Evolutionary conservation across 2,329 filamentous ascomycete species (phyloP).

Genomic region (Apiospora kogelbergensis): DNA sequence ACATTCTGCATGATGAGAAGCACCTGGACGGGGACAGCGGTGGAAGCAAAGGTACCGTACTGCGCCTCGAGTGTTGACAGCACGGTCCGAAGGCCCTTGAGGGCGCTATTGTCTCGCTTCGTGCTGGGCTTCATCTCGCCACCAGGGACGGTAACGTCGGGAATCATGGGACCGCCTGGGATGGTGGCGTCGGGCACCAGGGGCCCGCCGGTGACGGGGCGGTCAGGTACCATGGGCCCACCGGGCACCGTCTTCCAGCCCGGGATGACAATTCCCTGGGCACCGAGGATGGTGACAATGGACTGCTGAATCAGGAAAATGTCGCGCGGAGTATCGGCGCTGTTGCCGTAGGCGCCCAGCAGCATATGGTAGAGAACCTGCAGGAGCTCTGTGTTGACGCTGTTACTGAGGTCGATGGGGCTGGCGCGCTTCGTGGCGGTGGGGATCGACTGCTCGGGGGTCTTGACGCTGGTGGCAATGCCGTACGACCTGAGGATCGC

Average conservation of each 20-base stretch:
- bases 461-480: slow-evolving; percentile 13
- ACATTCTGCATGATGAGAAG: slow-evolving; percentile 26
- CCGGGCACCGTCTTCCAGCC: slow-evolving; percentile 23
- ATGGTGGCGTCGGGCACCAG: slow-evolving; percentile 29
- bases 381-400: slow-evolving; percentile 22
- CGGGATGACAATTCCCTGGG: slow-evolving; percentile 8
- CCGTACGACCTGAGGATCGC: slow-evolving; percentile 22
- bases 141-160: slow-evolving; percentile 27
- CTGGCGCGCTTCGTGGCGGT: slow-evolving; percentile 19
- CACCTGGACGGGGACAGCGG: slow-evolving; percentile 21
- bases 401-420: slow-evolving; percentile 21
- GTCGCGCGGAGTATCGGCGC: slow-evolving; percentile 19
- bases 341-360: slow-evolving; percentile 22
- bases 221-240: slow-evolving; percentile 30
- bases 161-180: slow-evolving; percentile 30
- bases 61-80: slow-evolving; percentile 21
- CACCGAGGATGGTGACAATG: slow-evolving; percentile 23
- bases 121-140: slow-evolving; percentile 29
- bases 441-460: neutral
- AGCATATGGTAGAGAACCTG: slow-evolving; percentile 22
- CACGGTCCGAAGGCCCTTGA: slow-evolving; percentile 20
- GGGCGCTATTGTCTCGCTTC: slow-evolving; percentile 27
- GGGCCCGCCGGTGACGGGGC: slow-evolving; percentile 25
- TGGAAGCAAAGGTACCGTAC: slow-evolving; percentile 22
- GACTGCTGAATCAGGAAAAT: slow-evolving; percentile 28